Base-by-base conservation (phyloP, 2,329 filamentous ascomycete genomes). In the Scedosporium apiospermum region DNA sequence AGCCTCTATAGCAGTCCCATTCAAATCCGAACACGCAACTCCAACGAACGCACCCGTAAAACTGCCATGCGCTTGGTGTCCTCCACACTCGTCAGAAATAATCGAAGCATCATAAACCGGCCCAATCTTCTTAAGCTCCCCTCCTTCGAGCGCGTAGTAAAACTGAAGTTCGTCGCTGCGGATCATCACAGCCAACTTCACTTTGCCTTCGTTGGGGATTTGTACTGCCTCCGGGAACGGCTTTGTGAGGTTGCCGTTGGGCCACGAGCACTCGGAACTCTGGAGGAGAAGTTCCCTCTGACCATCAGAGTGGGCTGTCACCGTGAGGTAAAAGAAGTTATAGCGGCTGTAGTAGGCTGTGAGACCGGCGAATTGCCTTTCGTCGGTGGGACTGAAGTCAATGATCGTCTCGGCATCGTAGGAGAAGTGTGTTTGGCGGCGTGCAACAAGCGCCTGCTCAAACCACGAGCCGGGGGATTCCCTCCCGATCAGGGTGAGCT, bases 301-400 rank as follows among this genome's bases (percentile, higher is more conserved):
- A 0, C 83, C 83, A 62, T 84, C 78, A 0, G 78, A 73, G 66
- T 83, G 73, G 0, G 83, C 83, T 2, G 83, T 83, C 1, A 87
- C 80, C 0, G 82, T 78, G 5, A 87, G 75, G 66, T 87, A 87
- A 74, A 85, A 87, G 71, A 86, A 87, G 71, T 87, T 87, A 73
- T 77, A 87, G 3, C 84, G 82, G 68, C 80, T 83, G 72, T 87
- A 87, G 71, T 87, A 87, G 0, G 82, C 82, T 12, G 81, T 82
- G 6, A 88, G 72, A 0, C 85, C 84, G 0, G 84, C 84, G 64
- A 84, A 87, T 66, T 86, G 79, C 10, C 84, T 77, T 73, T 86
- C 83, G 67, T 87, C 84, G 0, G 72, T 70, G 0, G 84, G 84
- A 0, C 73, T 71, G 66, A 84, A 86, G 63, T 79, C 75, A 2